Evolutionary conservation across 2,329 filamentous ascomycete species (phyloP).

Genomic region (Raffaelea albimanens): DNA sequence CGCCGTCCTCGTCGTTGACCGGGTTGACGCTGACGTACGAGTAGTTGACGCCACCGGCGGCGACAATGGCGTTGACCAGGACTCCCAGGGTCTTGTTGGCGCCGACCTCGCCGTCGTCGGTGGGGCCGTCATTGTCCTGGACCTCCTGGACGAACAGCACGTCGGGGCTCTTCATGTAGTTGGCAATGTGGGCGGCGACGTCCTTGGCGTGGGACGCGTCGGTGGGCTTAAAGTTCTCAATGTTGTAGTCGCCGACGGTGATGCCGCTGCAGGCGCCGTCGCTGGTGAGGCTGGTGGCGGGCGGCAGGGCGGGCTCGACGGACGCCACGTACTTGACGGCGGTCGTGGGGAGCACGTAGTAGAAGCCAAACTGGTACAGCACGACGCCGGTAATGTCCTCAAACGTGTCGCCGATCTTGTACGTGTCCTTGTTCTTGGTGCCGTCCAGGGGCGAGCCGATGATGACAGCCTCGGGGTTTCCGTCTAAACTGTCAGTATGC

Average conservation of each 20-base stretch:
- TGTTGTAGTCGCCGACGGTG: slow-evolving; percentile 59
- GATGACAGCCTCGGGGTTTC: slow-evolving; percentile 60
- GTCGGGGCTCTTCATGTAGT: slow-evolving; percentile 53
- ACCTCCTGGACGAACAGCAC: slow-evolving; percentile 62
- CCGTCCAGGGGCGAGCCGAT: slow-evolving; percentile 59
- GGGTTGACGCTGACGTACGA: slow-evolving; percentile 51
- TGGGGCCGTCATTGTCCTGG: slow-evolving; percentile 55
- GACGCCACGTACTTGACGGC: slow-evolving; percentile 37
- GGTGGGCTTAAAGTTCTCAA: slow-evolving; percentile 55
- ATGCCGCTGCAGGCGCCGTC: slow-evolving; percentile 48
- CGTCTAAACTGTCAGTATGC: slow-evolving; percentile 31
- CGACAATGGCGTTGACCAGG: slow-evolving; percentile 42
- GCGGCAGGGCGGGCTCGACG: slow-evolving; percentile 33
- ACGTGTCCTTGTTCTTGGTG: slow-evolving; percentile 45
- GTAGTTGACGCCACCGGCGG: slow-evolving; percentile 42
- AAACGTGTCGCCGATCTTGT: slow-evolving; percentile 55
- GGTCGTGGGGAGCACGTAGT: slow-evolving; percentile 56
- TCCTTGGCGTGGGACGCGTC: slow-evolving; percentile 40
- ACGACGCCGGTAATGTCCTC: slow-evolving; percentile 61
- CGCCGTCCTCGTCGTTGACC: slow-evolving; percentile 52
- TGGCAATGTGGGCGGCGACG: slow-evolving; percentile 56
- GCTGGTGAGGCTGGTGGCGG: slow-evolving; percentile 42
- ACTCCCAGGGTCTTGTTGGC: slow-evolving; percentile 51
- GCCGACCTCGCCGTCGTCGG: slow-evolving; percentile 46
- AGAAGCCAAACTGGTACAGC: slow-evolving; percentile 57